Evolutionary conservation across 116 monocot species (phyloP).

Genomic region (Papilionanthe hybrid): DNA sequence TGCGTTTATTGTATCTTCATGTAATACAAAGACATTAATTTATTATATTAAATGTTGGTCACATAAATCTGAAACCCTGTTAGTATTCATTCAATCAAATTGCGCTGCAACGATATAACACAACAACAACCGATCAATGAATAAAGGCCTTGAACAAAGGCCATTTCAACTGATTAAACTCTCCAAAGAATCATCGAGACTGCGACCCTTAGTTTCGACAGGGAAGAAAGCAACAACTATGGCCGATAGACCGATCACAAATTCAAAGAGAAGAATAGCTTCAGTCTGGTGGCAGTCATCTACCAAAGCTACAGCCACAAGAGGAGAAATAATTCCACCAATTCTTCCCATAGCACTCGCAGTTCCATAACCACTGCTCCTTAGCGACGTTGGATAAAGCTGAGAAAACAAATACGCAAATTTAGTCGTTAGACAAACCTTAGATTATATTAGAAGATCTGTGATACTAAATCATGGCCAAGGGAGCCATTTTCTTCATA

Average conservation of each 20-base stretch:
- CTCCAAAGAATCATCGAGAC: slow-evolving; percentile 35
- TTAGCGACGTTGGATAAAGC: slow-evolving; percentile 80
- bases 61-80: not conserved
- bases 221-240: slow-evolving; percentile 61
- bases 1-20: no score
- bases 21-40: no score
- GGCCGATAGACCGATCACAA: slow-evolving; percentile 52
- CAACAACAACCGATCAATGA: not conserved
- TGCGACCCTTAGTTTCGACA: slow-evolving; percentile 67
- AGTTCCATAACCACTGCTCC: slow-evolving; percentile 67
- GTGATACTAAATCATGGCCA: not conserved
- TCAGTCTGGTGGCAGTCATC: slow-evolving; percentile 57
- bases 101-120: not conserved
- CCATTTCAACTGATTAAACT: not conserved
- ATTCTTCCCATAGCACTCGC: slow-evolving; percentile 70
- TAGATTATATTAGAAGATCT: no score
- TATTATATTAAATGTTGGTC: not conserved
- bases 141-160: no score
- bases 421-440: no score
- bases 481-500: not conserved
- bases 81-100: not conserved
- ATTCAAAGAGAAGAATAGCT: slow-evolving; percentile 61
- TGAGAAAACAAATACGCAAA: not conserved
- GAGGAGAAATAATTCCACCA: slow-evolving; percentile 80
- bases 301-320: slow-evolving; percentile 75